Conservation (phyloP, 768 basidiomycete genomes). For the Xerocomellus dryophilus region DNA sequence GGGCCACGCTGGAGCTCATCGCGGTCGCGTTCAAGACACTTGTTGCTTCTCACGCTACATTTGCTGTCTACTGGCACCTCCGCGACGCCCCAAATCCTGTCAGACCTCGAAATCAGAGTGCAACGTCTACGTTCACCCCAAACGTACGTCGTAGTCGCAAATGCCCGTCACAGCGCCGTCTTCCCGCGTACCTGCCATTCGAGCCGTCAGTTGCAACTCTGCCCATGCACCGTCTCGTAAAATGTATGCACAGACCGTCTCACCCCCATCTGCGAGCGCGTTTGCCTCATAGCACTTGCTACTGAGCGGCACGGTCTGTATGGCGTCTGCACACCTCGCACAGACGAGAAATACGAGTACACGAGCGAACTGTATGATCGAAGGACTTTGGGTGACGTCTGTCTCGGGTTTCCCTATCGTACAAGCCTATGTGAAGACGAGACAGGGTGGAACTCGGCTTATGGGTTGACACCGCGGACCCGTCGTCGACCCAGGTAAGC, state of each 20-base stretch:
- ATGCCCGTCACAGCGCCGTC: neutral
- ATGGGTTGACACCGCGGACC: too few species aligned
- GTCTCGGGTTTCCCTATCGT: neutral
- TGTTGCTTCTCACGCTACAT: constrained; percentile 7
- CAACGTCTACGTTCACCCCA: too few species aligned
- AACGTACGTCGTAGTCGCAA: constrained; percentile 1
- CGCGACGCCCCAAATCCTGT: neutral
- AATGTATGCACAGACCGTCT: neutral
- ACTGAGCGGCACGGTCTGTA: neutral
- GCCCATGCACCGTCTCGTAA: neutral
- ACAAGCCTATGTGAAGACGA: neutral
- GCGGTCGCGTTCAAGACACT: neutral
- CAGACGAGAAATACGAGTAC: neutral
- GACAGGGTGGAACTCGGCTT: too few species aligned
- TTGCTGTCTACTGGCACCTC: too few species aligned
- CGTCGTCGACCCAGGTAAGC: neutral
- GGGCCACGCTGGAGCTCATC: constrained; percentile 28
- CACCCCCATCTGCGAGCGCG: neutral
- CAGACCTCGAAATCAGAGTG: neutral
- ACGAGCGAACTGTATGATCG: neutral
- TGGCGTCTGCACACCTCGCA: neutral
- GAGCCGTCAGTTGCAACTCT: neutral
- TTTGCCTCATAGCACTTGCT: neutral
- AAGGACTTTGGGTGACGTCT: neutral
- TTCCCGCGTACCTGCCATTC: neutral